phyloP scores from a whole-genome alignment of 2,329 filamentous ascomycete species.

The Trichoderma sp. region DNA sequence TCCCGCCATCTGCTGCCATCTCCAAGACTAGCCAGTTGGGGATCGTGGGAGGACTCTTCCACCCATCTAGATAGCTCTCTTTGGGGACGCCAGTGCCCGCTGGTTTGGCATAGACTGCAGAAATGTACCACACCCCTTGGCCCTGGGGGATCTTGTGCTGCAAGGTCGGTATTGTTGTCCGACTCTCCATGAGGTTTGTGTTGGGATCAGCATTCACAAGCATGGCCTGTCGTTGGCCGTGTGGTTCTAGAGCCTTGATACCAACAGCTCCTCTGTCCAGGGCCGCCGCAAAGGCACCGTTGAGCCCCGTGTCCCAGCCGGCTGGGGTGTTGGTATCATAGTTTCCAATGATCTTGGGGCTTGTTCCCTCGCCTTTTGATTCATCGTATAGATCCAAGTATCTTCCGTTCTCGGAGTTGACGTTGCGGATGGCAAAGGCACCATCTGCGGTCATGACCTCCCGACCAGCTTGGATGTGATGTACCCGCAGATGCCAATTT shows the following conservation, averaged over 20 bases:
- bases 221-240: constrained; percentile 51
- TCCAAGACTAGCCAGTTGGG: constrained; percentile 60
- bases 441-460: constrained; percentile 71
- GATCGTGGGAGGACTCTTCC: constrained; percentile 56
- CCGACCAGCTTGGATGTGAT: constrained; percentile 59
- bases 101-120: constrained; percentile 59
- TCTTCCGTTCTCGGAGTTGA: constrained; percentile 47
- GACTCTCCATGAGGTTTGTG: constrained; percentile 70
- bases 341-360: constrained; percentile 57
- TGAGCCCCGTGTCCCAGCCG: constrained; percentile 49
- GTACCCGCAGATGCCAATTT: constrained; percentile 69
- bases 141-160: constrained; percentile 59
- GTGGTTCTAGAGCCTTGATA: constrained; percentile 56
- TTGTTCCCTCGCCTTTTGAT: constrained; percentile 48
- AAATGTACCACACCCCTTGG: constrained; percentile 63
- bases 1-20: constrained; percentile 36
- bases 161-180: constrained; percentile 70
- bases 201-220: constrained; percentile 76
- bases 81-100: constrained; percentile 45
- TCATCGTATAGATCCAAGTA: constrained; percentile 51
- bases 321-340: constrained; percentile 57
- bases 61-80: constrained; percentile 56
- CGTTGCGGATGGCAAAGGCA: constrained; percentile 66
- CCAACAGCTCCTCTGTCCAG: constrained; percentile 49
- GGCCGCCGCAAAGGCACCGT: constrained; percentile 57